Conservation (phyloP, 2,329 filamentous ascomycete genomes). For the Exserohilum turcica region DNA sequence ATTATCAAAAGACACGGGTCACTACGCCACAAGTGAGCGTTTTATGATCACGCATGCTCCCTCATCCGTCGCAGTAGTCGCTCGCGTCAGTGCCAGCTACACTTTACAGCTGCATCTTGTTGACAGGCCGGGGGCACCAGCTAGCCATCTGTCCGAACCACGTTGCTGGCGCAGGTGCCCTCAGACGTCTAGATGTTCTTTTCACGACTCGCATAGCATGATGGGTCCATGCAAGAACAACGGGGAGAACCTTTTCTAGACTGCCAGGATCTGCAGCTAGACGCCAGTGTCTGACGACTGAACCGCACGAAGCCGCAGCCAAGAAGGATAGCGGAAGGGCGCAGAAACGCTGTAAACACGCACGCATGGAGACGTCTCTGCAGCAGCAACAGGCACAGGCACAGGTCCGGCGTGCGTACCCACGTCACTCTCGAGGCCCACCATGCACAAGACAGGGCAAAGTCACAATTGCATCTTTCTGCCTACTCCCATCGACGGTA, state of each 20-base stretch:
- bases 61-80: constrained; percentile 4
- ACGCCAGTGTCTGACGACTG: constrained; percentile 18
- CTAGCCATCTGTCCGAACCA: constrained; percentile 13
- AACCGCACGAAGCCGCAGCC: constrained; percentile 34
- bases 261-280: constrained; percentile 31
- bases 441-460: background rate
- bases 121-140: constrained; percentile 7
- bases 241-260: constrained; percentile 31
- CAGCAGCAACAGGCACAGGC: constrained; percentile 1
- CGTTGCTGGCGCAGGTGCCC: constrained; percentile 20
- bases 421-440: constrained; percentile 20
- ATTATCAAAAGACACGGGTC: constrained; percentile 12
- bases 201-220: constrained; percentile 19
- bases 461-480: constrained; percentile 1
- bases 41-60: constrained; percentile 1
- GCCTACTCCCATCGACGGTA: background rate
- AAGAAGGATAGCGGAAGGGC: constrained; percentile 22
- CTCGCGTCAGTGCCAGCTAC: background rate
- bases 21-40: constrained; percentile 14
- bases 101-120: constrained; percentile 12
- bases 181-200: constrained; percentile 11
- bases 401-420: constrained; percentile 12
- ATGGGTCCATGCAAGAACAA: constrained; percentile 30
- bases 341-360: constrained; percentile 19
- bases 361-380: constrained; percentile 7